phyloP scores from a whole-genome alignment of 495 filamentous ascomycete species.

The Cercophora scortea region DNA sequence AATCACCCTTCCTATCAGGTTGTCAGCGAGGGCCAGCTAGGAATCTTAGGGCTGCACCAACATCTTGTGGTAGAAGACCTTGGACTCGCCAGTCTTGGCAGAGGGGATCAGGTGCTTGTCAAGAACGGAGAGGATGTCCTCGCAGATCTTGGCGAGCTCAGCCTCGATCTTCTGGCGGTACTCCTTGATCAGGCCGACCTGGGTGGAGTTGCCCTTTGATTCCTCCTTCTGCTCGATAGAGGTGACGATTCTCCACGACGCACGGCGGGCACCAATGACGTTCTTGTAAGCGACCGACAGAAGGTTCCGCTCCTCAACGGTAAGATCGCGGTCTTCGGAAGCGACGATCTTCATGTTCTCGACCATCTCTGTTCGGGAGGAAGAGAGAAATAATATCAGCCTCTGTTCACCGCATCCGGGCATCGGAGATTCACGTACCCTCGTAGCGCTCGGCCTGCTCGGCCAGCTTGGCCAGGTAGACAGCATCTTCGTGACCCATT shows the following conservation, averaged over 20 bases:
- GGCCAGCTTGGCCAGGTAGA: slow-evolving; percentile 99
- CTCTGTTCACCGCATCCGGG: not conserved
- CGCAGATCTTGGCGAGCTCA: slow-evolving; percentile 96
- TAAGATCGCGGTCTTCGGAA: slow-evolving; percentile 92
- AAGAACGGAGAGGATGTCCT: slow-evolving; percentile 95
- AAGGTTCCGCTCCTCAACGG: slow-evolving; percentile 98
- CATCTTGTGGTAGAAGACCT: slow-evolving; percentile 99
- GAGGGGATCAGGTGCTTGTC: slow-evolving; percentile 95
- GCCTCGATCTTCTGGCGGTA: slow-evolving; percentile 99
- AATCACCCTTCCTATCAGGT: slow-evolving; percentile 87
- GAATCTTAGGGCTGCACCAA: slow-evolving; percentile 25
- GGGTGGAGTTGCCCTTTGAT: slow-evolving; percentile 97
- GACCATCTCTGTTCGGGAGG: slow-evolving; percentile 75
- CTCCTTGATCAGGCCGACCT: slow-evolving; percentile 89
- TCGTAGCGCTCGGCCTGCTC: slow-evolving; percentile 99
- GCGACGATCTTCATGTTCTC: slow-evolving; percentile 99
- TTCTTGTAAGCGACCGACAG: slow-evolving; percentile 99
- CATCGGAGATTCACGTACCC: slow-evolving; percentile 55
- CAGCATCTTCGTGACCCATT: slow-evolving; percentile 99
- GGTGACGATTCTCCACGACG: slow-evolving; percentile 99
- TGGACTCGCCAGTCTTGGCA: slow-evolving; percentile 96
- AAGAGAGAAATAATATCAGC: slow-evolving; percentile 13
- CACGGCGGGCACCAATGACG: slow-evolving; percentile 96
- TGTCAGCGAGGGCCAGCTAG: not conserved
- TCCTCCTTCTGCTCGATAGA: slow-evolving; percentile 99